phyloP scores from a whole-genome alignment of 441 rosid genomes.

The Populus tomentosa region DNA sequence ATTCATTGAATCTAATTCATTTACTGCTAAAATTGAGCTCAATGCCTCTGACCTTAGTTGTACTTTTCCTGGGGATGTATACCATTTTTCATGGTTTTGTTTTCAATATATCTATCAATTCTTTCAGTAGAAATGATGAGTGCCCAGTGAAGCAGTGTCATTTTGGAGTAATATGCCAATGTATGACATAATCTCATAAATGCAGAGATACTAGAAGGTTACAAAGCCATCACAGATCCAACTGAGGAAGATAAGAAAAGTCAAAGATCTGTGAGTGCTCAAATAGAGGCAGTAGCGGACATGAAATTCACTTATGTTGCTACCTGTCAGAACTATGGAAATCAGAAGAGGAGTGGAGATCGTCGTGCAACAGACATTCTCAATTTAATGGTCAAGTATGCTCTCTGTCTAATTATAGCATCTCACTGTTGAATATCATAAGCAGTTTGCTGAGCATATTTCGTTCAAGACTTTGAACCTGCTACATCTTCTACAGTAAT shows the following conservation, averaged over 20 bases:
- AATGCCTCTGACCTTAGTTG: slow-evolving; percentile 6
- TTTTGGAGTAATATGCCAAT: neutral
- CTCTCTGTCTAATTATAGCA: slow-evolving; percentile 15
- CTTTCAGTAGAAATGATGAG: slow-evolving; percentile 1
- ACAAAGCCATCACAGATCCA: slow-evolving; percentile 78
- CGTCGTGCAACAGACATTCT: slow-evolving; percentile 94
- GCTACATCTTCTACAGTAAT: slow-evolving; percentile 49
- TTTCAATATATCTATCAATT: neutral
- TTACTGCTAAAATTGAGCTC: slow-evolving; percentile 3
- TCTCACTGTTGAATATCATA: neutral
- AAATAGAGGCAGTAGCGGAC: slow-evolving; percentile 92
- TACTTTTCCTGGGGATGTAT: slow-evolving; percentile 3
- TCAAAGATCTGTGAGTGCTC: slow-evolving; percentile 76
- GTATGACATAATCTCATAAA: slow-evolving; percentile 18
- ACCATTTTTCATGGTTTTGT: slow-evolving; percentile 9
- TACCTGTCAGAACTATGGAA: slow-evolving; percentile 95
- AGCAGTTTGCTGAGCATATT: slow-evolving; percentile 9
- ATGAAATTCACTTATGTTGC: slow-evolving; percentile 96
- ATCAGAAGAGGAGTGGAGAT: slow-evolving; percentile 91
- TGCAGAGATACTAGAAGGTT: slow-evolving; percentile 93
- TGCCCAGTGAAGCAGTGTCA: neutral
- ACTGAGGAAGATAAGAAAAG: slow-evolving; percentile 91
- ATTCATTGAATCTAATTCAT: neutral
- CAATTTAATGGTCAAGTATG: slow-evolving; percentile 52
- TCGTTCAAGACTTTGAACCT: slow-evolving; percentile 18